Evolutionary conservation across 257 asterid genomes (phyloP).

Genomic region (Primulina huaijiensis): DNA sequence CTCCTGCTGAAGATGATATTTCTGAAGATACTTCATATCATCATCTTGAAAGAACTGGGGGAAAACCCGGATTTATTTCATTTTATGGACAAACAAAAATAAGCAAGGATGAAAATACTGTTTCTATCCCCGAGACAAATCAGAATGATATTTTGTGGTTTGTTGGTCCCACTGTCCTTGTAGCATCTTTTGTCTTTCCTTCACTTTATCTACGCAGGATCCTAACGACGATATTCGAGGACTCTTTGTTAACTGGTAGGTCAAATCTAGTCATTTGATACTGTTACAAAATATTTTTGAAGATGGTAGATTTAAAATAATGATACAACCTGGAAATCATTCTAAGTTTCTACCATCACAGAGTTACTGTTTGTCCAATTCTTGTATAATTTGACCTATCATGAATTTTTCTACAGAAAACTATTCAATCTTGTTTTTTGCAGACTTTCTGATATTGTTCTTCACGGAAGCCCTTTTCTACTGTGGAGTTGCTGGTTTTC

Average conservation of each 20-base stretch:
- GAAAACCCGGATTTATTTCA: slow-evolving; percentile 89
- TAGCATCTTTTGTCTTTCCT: slow-evolving; percentile 86
- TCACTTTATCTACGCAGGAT: slow-evolving; percentile 89
- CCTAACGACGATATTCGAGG: slow-evolving; percentile 79
- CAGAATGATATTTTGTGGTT: slow-evolving; percentile 64
- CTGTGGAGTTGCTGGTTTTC: slow-evolving; percentile 81
- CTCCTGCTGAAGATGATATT: slow-evolving; percentile 43
- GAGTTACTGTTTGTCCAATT: slow-evolving; percentile 13
- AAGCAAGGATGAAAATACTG: slow-evolving; percentile 36
- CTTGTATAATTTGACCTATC: neutral
- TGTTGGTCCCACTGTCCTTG: slow-evolving; percentile 83
- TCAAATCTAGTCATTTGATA: slow-evolving; percentile 18
- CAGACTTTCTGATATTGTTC: slow-evolving; percentile 94
- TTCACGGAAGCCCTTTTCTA: slow-evolving; percentile 96
- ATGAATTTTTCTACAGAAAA: no score
- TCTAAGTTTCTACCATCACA: neutral
- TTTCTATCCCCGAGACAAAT: slow-evolving; percentile 37
- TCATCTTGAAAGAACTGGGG: slow-evolving; percentile 47
- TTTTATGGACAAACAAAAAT: slow-evolving; percentile 46
- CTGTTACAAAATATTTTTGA: neutral
- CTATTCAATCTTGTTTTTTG: slow-evolving; percentile 26
- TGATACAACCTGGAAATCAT: neutral
- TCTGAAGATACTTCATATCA: slow-evolving; percentile 29
- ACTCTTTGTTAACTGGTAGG: slow-evolving; percentile 86
- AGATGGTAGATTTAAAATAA: neutral